These are phyloP conservation scores for Marsdenia floribunda DNA, from an alignment of 257 asterid genomes.

Conservation along the genomic window DNA sequence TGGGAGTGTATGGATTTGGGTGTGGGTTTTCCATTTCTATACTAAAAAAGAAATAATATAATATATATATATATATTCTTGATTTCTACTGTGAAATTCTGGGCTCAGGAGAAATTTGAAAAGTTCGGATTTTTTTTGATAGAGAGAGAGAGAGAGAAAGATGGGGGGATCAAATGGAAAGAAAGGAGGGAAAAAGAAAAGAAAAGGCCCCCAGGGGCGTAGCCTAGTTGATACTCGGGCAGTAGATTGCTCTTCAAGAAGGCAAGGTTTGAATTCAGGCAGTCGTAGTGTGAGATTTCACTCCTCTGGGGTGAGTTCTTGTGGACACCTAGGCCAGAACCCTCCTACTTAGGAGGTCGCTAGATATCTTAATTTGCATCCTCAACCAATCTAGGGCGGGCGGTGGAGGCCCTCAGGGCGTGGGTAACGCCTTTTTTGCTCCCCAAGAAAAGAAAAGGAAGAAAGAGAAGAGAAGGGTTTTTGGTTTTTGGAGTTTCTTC, in stretches of 20 bases:
- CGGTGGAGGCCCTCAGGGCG: too few species aligned
- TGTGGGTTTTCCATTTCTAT: slow-evolving; percentile 22
- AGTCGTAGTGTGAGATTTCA: too few species aligned
- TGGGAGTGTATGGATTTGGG: slow-evolving; percentile 9
- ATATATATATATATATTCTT: neutral
- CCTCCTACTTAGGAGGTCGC: too few species aligned
- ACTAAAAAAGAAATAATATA: neutral
- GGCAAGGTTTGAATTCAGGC: too few species aligned
- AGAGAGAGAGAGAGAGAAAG: neutral
- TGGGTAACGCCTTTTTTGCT: too few species aligned
- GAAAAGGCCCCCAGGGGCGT: too few species aligned
- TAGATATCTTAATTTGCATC: too few species aligned
- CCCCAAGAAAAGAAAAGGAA: neutral
- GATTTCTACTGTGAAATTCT: neutral
- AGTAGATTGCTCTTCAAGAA: too few species aligned
- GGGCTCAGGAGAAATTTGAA: neutral
- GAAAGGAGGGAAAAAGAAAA: neutral
- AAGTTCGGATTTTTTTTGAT: neutral
- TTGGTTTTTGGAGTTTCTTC: slow-evolving; percentile 1
- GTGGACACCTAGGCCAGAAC: too few species aligned
- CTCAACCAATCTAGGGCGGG: too few species aligned
- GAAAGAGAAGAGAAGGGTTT: neutral
- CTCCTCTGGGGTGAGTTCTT: too few species aligned
- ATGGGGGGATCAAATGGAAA: slow-evolving; percentile 3
- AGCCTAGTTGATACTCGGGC: too few species aligned